phyloP scores from a whole-genome alignment of 225 moss, liverwort and hornwort species.

The Rhytidiadelphus loreus region DNA sequence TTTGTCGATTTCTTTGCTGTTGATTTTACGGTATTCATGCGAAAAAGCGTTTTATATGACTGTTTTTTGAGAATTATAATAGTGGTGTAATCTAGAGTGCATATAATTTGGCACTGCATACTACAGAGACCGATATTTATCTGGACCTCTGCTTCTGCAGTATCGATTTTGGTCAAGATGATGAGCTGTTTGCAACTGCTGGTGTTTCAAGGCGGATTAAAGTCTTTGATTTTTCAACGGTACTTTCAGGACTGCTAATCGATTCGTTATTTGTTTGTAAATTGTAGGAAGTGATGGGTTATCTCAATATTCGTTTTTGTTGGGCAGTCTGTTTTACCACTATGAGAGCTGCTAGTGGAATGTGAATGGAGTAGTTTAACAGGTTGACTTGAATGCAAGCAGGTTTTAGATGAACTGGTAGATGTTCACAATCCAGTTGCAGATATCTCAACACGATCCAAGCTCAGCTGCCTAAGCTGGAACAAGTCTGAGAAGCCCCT shows the following conservation, averaged over 20 bases:
- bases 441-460: constrained; percentile 78
- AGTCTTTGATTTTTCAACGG: constrained; percentile 75
- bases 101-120: not conserved
- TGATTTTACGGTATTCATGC: not conserved
- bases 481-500: constrained; percentile 76
- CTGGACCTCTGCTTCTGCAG: constrained; percentile 32
- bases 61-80: not conserved
- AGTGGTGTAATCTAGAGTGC: not conserved
- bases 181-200: constrained; percentile 88
- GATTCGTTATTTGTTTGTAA: not conserved
- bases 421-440: constrained; percentile 74
- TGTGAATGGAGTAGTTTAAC: not conserved
- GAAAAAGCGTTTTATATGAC: not conserved
- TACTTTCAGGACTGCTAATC: constrained; percentile 4
- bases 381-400: constrained; percentile 2
- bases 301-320: not conserved
- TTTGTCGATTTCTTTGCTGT: not conserved
- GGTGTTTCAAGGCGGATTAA: constrained; percentile 95
- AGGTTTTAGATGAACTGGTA: constrained; percentile 72
- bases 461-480: constrained; percentile 93
- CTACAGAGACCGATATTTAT: not conserved
- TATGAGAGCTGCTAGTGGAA: not conserved
- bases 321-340: not conserved
- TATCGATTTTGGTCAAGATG: constrained; percentile 83
- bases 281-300: not conserved